Base-by-base conservation (phyloP, 257 asterid species). In the Ilex aquifolium region DNA sequence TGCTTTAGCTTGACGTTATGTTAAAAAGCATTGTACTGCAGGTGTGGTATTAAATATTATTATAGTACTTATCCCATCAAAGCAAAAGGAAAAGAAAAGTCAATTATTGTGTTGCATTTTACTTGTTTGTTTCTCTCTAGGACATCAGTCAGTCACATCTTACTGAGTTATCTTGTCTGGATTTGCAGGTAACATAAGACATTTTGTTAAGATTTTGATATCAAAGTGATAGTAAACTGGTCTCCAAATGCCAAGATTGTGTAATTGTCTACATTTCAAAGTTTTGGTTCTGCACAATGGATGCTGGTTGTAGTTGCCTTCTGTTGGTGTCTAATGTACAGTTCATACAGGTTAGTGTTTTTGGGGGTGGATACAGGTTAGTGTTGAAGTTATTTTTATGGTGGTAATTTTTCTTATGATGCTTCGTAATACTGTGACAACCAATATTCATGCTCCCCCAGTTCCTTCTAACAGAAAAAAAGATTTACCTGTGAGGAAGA, bases 1-100 rank as follows among this genome's bases (percentile, higher is more conserved):
- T 80, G 87, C 77, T 86, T 67, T 88, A 85, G 88, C 74, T 83
- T 71, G 74, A 60, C 52, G 64, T 52, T 63, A 56, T 71, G 67
- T 71, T 63, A 56, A 17, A 42, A 63, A 51, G 27, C 61, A 53
- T 67, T 44, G 56, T 58, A 31, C 54, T 66, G 72, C 79, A 70
- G 85, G 83, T 79, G 68, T 44, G 88, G 36, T 68, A 67, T 66
- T 62, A 55, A 32, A 31, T 68, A 58, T 31, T 50, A 62, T 70
- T 57, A 32, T 59, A 17, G 57, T 65, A 10, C 10, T 16, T 13
- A 36, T 8, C 42, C 8, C 42, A 21, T 21, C 27, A 21, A 21
- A 21, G 27, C 27, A 21, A 21, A 21, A 21, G 27, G 7, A 36
- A 36, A 36, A 36, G 8, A 36, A 4, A 36, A 36, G 1, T 36